Base-by-base conservation (phyloP, 306 rosid genomes). In the Prunus padus region DNA sequence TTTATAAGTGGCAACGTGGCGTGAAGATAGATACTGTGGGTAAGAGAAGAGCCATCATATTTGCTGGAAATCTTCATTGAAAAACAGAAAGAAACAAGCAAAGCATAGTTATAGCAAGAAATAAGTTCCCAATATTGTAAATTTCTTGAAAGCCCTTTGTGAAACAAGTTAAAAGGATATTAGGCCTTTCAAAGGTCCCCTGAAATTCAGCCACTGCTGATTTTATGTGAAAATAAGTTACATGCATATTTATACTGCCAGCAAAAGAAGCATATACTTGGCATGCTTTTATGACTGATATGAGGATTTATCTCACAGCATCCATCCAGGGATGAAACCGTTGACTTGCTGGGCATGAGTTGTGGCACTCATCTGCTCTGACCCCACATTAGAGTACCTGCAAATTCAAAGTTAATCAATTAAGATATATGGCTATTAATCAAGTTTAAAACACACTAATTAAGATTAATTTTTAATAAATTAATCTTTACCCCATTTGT, bases 301-400 rank as follows among this genome's bases (percentile, higher is more conserved):
- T 76, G 18, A 4, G 18, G 16, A 51, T 0, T 3, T 3, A 8
- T 16, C 80, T 92, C 88, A 87, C 67, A 93, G 95, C 96, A 90
- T 90, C 98, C 98, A 93, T 51, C 95, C 98, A 77, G 98, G 96
- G 65, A 93, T 79, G 73, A 90, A 93, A 8, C 93, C 90, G 82
- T 67, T 89, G 76, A 84, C 95, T 87, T 91, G 96, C 73, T 88
- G 96, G 51, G 68, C 80, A 79, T 86, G 88, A 69, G 73, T 81
- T 77, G 96, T 83, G 49, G 85, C 84, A 79, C 82, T 67, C 72
- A 93, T 90, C 75, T 92, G 89, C 82, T 89, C 95, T 49, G 95
- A 77, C 13, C 77, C 89, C 40, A 77, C 86, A 26, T 18, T 31
- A 71, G 76, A 71, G 82, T 87, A 90, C 88, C 96, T 90, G 79